phyloP scores from a whole-genome alignment of 768 basidiomycete species.

The Heimioporus sp. region DNA sequence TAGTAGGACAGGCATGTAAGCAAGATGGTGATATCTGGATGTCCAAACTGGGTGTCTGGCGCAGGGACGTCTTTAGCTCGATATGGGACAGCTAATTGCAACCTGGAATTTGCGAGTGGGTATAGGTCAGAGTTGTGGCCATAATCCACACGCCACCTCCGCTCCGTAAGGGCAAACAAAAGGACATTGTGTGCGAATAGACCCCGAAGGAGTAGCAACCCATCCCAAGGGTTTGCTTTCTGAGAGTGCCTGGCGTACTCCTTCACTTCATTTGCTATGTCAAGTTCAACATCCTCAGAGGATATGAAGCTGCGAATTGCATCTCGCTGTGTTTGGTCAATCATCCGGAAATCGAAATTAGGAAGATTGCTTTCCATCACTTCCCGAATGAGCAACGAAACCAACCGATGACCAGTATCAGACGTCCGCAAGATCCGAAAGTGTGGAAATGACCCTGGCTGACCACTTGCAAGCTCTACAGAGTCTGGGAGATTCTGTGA shows the following conservation, averaged over 20 bases:
- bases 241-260: neutral
- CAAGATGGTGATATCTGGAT: constrained; percentile 32
- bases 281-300: neutral
- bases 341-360: neutral
- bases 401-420: neutral
- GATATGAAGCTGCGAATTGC: constrained; percentile 15
- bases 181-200: constrained; percentile 26
- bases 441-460: constrained; percentile 8
- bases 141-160: constrained; percentile 34
- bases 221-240: too few species aligned
- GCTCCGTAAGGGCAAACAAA: constrained; percentile 21
- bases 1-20: constrained; percentile 21
- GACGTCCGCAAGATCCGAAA: constrained; percentile 2
- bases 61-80: constrained; percentile 35
- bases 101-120: neutral
- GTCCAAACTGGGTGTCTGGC: constrained; percentile 31
- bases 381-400: constrained; percentile 1
- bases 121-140: constrained; percentile 9
- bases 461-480: neutral
- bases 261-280: constrained; percentile 1
- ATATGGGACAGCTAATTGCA: constrained; percentile 31
- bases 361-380: constrained; percentile 10
- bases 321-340: too few species aligned
- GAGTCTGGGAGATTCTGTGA: neutral
- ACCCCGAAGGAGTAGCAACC: constrained; percentile 29